A percentile compares a stretch with the other conserved stretches of the same genome.
These are phyloP conservation scores for Coemansia sp. DNA, from an alignment of 192 early-diverging fungal species.

Conservation along the genomic window DNA sequence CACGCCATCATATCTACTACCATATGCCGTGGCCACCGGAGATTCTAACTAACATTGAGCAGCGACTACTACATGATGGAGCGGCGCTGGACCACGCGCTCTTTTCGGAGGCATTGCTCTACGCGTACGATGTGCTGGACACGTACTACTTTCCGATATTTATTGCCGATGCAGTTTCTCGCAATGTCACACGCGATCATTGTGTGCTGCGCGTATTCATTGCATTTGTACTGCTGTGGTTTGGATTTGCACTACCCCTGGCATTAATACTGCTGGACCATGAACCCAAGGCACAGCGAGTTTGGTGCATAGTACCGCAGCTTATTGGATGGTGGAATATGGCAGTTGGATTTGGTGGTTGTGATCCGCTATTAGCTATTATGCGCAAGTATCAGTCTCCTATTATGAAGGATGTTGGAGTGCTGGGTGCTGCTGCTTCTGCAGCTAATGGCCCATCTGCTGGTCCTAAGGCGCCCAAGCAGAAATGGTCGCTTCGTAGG, in stretches of 20 bases:
- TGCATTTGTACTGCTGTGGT: constrained; percentile 43
- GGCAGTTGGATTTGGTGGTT: constrained; percentile 51
- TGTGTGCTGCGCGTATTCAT: constrained; percentile 46
- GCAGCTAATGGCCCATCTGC: background rate
- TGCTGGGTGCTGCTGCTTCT: background rate
- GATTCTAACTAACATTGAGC: constrained; percentile 53
- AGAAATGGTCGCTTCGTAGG: constrained; percentile 5
- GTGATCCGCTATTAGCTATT: constrained; percentile 40
- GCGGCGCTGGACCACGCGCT: constrained; percentile 40
- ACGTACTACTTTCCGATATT: constrained; percentile 55
- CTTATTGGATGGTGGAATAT: constrained; percentile 55
- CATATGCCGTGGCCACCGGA: constrained; percentile 56
- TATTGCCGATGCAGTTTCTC: constrained; percentile 43
- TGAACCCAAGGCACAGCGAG: constrained; percentile 31
- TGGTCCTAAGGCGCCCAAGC: background rate
- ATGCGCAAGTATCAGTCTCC: constrained; percentile 55
- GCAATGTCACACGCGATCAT: constrained; percentile 53
- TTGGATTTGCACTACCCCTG: constrained; percentile 50
- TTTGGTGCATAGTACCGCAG: constrained; percentile 41
- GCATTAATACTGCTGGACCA: constrained; percentile 45
- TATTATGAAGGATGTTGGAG: constrained; percentile 18
- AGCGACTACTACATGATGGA: constrained; percentile 44
- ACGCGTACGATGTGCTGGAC: constrained; percentile 54
- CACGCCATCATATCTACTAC: constrained; percentile 44
- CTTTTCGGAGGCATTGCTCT: constrained; percentile 46